These are phyloP conservation scores for Sporothrix euskadiensis DNA, from an alignment of 2,329 filamentous ascomycete genomes.

Conservation along the genomic window DNA sequence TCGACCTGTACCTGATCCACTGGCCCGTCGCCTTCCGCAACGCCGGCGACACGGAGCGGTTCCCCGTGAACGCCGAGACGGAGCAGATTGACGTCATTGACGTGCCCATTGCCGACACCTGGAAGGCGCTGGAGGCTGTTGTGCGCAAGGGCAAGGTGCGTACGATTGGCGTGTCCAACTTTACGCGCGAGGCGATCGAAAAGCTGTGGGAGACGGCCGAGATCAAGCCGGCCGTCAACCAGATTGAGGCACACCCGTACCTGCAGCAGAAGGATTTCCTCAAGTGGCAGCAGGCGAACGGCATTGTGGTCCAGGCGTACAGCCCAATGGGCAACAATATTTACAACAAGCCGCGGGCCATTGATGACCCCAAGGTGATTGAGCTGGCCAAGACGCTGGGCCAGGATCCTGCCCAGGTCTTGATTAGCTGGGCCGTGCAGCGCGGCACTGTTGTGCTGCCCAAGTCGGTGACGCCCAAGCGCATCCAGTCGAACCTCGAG, in stretches of 20 bases:
- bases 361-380: slow-evolving; percentile 23
- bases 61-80: slow-evolving; percentile 22
- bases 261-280: slow-evolving; percentile 60
- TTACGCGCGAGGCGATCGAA: slow-evolving; percentile 58
- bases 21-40: slow-evolving; percentile 44
- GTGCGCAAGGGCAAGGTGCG: slow-evolving; percentile 53
- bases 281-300: slow-evolving; percentile 53
- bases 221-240: slow-evolving; percentile 54
- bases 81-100: slow-evolving; percentile 42
- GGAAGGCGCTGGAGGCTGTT: slow-evolving; percentile 58
- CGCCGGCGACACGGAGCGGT: slow-evolving; percentile 18
- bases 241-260: slow-evolving; percentile 71
- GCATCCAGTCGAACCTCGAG: slow-evolving; percentile 57
- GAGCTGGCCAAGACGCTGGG: slow-evolving; percentile 24
- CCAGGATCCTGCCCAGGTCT: slow-evolving; percentile 67
- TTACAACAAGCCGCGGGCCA: slow-evolving; percentile 22
- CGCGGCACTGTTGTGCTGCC: slow-evolving; percentile 76
- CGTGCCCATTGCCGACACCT: slow-evolving; percentile 43
- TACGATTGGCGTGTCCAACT: slow-evolving; percentile 63
- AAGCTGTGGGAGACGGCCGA: slow-evolving; percentile 53
- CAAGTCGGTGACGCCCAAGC: slow-evolving; percentile 57
- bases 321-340: slow-evolving; percentile 55
- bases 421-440: slow-evolving; percentile 86
- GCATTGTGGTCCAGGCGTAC: slow-evolving; percentile 64
- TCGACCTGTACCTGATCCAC: slow-evolving; percentile 56